These are phyloP conservation scores for Pachysolen tannophilus DNA, from an alignment of 805 yeast species.

Conservation along the genomic window DNA sequence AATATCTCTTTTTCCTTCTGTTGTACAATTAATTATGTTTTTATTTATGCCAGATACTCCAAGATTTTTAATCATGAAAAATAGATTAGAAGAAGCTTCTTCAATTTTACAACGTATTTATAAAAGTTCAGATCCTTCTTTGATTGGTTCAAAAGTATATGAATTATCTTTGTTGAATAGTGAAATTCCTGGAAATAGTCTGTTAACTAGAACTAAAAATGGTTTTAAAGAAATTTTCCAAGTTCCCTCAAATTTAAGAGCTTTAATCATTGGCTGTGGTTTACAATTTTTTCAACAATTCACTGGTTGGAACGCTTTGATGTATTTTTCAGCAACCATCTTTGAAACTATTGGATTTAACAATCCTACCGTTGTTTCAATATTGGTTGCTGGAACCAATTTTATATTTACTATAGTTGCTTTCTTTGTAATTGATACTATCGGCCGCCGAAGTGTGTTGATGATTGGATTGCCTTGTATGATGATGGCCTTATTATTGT, in stretches of 20 bases:
- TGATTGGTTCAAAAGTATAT: slow-evolving; percentile 32
- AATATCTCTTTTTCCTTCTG: slow-evolving; percentile 43
- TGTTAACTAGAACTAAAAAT: slow-evolving; percentile 27
- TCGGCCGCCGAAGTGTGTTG: slow-evolving; percentile 44
- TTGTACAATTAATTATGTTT: slow-evolving; percentile 36
- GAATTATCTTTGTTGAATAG: slow-evolving; percentile 28
- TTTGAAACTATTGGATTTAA: slow-evolving; percentile 45
- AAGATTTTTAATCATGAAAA: slow-evolving; percentile 38
- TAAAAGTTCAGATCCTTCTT: slow-evolving; percentile 25
- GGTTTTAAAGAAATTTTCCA: slow-evolving; percentile 33
- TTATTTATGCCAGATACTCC: slow-evolving; percentile 49
- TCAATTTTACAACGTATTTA: slow-evolving; percentile 32
- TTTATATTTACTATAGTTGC: slow-evolving; percentile 44
- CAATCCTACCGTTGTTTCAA: slow-evolving; percentile 45
- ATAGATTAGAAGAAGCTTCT: slow-evolving; percentile 30
- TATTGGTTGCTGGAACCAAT: slow-evolving; percentile 48
- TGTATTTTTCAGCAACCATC: slow-evolving; percentile 49
- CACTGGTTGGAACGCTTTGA: slow-evolving; percentile 49
- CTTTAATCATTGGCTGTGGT: slow-evolving; percentile 47
- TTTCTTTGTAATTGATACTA: slow-evolving; percentile 37
- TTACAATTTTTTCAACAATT: slow-evolving; percentile 50
- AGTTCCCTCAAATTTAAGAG: slow-evolving; percentile 38
- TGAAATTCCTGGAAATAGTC: slow-evolving; percentile 10
- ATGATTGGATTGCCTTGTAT: slow-evolving; percentile 38
- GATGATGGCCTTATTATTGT: slow-evolving; percentile 34